Evolutionary conservation across 164 flowering plant genomes (phyloP), one percentile per base, ranked within the genome.

Genomic region (Vitis labrusca): DNA sequence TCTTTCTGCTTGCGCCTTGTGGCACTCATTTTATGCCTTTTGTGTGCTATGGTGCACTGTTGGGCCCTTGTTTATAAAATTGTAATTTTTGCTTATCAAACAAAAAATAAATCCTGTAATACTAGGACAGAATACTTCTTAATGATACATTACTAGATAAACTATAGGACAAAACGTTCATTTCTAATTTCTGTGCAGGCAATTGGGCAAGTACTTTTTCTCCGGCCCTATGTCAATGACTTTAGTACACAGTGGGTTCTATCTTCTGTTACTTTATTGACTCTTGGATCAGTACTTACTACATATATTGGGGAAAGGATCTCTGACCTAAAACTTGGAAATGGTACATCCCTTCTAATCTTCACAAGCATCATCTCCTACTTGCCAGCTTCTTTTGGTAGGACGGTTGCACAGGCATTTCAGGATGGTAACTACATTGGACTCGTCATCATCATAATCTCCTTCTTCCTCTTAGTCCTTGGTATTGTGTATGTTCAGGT

Each of bases 401-500:
- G 98, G 80, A 93, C 99, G 51, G 85, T 74, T 63, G 85, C 89
- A 51, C 74, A 96, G 73, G 99, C 95, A 27, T 88, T 84, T 79
- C 92, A 91, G 81, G 97, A 90, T 74, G 97, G 97, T 61, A 96
- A 96, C 80, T 96, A 93, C 66, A 29, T 79, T 74, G 99, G 99
- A 63, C 95, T 96, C 30, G 74, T 68, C 63, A 70, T 84, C 70
- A 89, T 86, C 62, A 44, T 90, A 15, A 56, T 89, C 66, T 91
- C 98, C 55, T 96, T 96, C 80, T 71, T 88, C 72, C 78, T 92
- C 8, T 76, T 96, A 58, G 99, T 96, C 65, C 90, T 96, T 68
- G 83, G 97, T 59, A 96, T 96, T 80, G 99, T 96, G 2, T 96
- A 96, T 80, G 99, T 96, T 74, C 99, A 96, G 99, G 99, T 91